Evolutionary conservation across 2,329 filamentous ascomycete genomes (phyloP), one percentile per base, ranked within the genome.

Genomic region (Diatrype stigma): DNA sequence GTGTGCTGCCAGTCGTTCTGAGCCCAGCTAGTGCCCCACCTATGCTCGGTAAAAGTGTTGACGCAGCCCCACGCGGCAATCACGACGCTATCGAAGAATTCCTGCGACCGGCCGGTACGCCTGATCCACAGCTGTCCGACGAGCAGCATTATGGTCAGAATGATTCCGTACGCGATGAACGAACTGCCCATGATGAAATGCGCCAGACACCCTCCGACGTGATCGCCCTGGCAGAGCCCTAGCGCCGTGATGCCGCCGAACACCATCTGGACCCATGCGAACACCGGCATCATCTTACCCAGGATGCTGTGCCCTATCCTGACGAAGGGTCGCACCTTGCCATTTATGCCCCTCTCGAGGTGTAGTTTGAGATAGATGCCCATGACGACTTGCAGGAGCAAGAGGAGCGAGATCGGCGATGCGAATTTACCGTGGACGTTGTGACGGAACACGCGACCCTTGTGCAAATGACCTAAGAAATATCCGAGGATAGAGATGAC

Each of bases 121-220:
- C 83, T 84, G 51, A 99, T 73, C 90, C 91, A 96, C 30, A 84
- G 73, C 70, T 97, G 94, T 14, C 94, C 94, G 38, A 94, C 90
- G 7, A 96, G 75, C 32, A 97, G 80, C 19, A 96, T 73, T 19
- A 97, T 86, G 2, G 89, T 92, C 58, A 99, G 79, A 35, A 96
- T 68, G 49, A 96, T 87, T 26, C 90, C 94, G 64, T 99, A 99
- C 28, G 81, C 94, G 60, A 99, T 93, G 67, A 99, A 99, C 1
- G 93, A 92, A 59, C 89, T 87, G 42, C 94, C 94, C 94, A 99
- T 99, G 70, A 97, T 99, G 70, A 97, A 99, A 70, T 99, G 94
- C 1, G 94, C 94, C 40, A 89, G 73, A 70, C 94, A 99, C 70
- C 99, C 94, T 30, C 92, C 93, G 1, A 91, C 69, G 65, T 99